These are phyloP conservation scores for Irpex lacteus DNA, from an alignment of 1,284 basidiomycete genomes.

Conservation along the genomic window DNA sequence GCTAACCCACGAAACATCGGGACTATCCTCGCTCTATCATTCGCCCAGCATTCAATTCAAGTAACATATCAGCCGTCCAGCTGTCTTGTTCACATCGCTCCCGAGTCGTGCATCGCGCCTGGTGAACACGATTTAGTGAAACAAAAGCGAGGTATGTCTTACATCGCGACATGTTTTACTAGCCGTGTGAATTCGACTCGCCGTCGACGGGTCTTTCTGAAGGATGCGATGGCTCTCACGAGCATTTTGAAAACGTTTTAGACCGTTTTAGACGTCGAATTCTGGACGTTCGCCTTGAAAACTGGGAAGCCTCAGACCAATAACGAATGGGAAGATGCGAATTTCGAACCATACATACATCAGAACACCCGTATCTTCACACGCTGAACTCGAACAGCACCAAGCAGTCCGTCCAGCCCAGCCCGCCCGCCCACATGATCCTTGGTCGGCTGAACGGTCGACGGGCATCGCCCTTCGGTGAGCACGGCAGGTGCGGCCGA, in stretches of 20 bases:
- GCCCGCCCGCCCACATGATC: background rate
- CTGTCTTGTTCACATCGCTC: background rate
- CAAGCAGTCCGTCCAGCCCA: background rate
- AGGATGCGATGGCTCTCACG: background rate
- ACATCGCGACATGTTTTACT: too few species aligned
- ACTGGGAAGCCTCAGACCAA: background rate
- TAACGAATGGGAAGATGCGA: background rate
- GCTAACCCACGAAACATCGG: background rate
- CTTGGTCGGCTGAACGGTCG: background rate
- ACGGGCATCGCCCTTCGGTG: background rate
- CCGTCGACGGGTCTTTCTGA: background rate
- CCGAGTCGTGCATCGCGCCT: background rate
- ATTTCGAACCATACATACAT: background rate
- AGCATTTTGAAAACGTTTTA: background rate
- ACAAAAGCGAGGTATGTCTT: too few species aligned
- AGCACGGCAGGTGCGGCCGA: background rate
- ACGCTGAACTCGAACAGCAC: background rate
- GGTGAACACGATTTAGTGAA: background rate
- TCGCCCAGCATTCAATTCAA: background rate
- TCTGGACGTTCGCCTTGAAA: background rate
- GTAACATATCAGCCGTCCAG: background rate
- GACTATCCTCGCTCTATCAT: background rate
- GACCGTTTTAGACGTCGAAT: background rate
- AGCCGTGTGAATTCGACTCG: too few species aligned
- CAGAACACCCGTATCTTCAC: background rate